phyloP scores from a whole-genome alignment of 73 alveolate species.

The Paramecium primaurelia region DNA sequence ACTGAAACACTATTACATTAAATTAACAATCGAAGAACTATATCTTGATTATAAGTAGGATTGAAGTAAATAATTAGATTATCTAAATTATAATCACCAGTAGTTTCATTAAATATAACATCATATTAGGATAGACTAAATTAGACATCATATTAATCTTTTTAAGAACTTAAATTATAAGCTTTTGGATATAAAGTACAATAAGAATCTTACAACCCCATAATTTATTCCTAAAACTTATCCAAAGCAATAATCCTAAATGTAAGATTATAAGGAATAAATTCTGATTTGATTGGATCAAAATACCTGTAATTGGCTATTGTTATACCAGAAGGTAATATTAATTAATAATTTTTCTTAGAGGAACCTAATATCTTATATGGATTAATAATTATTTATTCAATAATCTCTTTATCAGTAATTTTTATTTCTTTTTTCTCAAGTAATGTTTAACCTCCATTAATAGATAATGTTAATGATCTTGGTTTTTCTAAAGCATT shows the following conservation, averaged over 20 bases:
- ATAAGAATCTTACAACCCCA: neutral
- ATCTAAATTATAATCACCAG: slow-evolving; percentile 2
- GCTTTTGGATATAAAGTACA: neutral
- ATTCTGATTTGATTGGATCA: neutral
- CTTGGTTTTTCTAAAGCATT: neutral
- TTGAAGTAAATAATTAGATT: neutral
- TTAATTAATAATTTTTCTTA: no score
- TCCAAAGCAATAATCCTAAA: neutral
- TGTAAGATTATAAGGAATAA: neutral
- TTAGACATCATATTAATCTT: neutral
- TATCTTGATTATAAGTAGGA: neutral
- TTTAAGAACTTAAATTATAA: neutral
- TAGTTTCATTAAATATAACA: neutral
- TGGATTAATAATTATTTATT: neutral
- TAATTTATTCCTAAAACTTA: neutral
- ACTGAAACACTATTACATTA: neutral
- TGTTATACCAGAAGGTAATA: neutral
- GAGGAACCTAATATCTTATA: neutral
- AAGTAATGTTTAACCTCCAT: neutral
- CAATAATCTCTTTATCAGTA: neutral
- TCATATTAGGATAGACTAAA: neutral
- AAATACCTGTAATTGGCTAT: neutral
- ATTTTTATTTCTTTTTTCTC: neutral
- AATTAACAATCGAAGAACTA: neutral
- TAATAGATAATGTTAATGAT: neutral